Conservation (phyloP, 108 stramenopile species). For the Stephanodiscus minutulus region DNA sequence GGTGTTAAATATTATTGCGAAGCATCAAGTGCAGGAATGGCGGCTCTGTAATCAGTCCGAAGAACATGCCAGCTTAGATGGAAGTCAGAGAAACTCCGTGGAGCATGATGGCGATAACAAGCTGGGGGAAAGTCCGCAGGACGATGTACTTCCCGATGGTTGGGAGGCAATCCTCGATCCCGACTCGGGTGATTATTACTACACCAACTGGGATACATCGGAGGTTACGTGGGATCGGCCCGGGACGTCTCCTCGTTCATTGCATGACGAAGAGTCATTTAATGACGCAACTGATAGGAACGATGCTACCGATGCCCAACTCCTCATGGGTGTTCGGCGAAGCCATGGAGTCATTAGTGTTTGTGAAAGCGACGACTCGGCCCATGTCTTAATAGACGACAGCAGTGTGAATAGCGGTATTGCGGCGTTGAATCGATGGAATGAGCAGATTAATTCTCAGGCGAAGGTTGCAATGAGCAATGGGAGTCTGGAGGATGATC, state of each 20-base stretch:
- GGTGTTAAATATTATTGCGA: constrained; percentile 8
- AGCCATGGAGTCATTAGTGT: background rate
- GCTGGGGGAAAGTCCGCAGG: background rate
- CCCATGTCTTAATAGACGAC: constrained; percentile 10
- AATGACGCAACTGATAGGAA: background rate
- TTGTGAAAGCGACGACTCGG: background rate
- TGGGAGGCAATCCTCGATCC: constrained; percentile 84
- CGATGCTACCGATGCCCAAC: background rate
- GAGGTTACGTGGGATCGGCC: constrained; percentile 83
- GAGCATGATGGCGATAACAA: constrained; percentile 1
- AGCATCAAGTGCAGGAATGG: constrained; percentile 23
- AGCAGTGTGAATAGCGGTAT: constrained; percentile 18
- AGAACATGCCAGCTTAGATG: background rate
- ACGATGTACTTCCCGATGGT: constrained; percentile 51
- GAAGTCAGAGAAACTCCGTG: background rate
- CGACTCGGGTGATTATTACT: constrained; percentile 66
- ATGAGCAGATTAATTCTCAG: background rate
- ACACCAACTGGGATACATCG: constrained; percentile 79
- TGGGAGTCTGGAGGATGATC: background rate
- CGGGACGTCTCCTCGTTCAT: background rate
- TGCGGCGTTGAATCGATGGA: constrained; percentile 26
- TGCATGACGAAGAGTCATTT: background rate
- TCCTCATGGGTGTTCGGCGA: background rate
- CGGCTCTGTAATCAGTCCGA: constrained; percentile 13
- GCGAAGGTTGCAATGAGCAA: background rate